Percentiles rank a stretch among this genome's conserved stretches.
These are phyloP conservation scores for Aspergillus fumigatus DNA, from an alignment of 2,329 filamentous ascomycete species.

Conservation along the genomic window DNA sequence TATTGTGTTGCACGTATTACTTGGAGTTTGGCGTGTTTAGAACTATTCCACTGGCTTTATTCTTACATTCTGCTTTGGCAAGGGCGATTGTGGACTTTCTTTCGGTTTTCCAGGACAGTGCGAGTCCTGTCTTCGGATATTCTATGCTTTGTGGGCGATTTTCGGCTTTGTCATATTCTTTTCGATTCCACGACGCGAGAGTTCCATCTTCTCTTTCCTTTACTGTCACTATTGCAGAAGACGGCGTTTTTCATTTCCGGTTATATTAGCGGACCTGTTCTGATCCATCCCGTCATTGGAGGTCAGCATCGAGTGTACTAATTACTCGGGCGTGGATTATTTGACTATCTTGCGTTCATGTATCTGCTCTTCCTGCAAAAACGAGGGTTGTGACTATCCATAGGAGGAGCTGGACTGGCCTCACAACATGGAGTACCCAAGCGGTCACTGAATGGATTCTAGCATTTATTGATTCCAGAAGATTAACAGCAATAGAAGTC, in stretches of 20 bases:
- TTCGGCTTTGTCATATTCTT: constrained; percentile 2
- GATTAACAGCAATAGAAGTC: not conserved
- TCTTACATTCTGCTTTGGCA: not conserved
- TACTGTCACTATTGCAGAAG: constrained; percentile 18
- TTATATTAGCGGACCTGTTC: constrained; percentile 6
- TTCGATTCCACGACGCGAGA: constrained; percentile 9
- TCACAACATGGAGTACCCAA: not conserved
- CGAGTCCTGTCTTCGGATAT: not conserved
- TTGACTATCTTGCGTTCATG: not conserved
- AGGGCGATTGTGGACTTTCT: not conserved
- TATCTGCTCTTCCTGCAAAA: not conserved
- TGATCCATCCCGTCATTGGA: not conserved
- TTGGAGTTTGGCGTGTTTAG: constrained; percentile 24
- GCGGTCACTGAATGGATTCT: not conserved
- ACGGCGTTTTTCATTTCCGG: constrained; percentile 20
- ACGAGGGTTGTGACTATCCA: not conserved
- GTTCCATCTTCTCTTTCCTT: constrained; percentile 3
- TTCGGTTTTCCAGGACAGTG: not conserved
- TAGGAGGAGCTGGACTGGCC: not conserved
- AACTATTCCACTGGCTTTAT: constrained; percentile 12
- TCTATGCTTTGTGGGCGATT: not conserved
- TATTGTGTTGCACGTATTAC: constrained; percentile 17
- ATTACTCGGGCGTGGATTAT: not conserved
- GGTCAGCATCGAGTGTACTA: not conserved
- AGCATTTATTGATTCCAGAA: not conserved